Evolutionary conservation across 306 rosid genomes (phyloP), one percentile per base, ranked within the genome.

Genomic region (Acmispon strigosus): DNA sequence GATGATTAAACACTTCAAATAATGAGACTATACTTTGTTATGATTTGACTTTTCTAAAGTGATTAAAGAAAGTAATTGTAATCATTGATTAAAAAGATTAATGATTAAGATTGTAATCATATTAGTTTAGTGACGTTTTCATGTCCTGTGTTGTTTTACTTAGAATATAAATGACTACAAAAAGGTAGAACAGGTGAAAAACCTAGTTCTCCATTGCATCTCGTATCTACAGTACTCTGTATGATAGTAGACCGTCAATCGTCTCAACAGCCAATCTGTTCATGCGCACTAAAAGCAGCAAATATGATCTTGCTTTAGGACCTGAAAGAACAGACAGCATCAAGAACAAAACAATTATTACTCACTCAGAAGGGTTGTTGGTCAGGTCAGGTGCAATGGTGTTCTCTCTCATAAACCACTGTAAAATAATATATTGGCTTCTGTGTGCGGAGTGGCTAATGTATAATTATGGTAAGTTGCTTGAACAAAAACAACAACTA

Each of bases 201-300:
- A 24, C 43, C 3, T 11, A 19, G 74, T 19, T 72, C 50, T 73
- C 29, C 78, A 15, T 27, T 53, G 44, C 20, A 63, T 51, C 56
- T 42, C 66, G 48, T 70, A 50, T 70, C 63, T 78, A 75, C 61
- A 83, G 45, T 57, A 83, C 70, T 53, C 84, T 83, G 76, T 83
- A 83, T 8, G 86, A 75, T 27, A 83, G 14, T 39, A 66, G 3
- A 9, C 86, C 86, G 32, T 83, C 86, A 65, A 70, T 66, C 9
- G 81, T 61, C 57, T 78, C 86, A 34, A 83, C 79, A 37, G 54
- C 78, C 84, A 83, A 52, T 4, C 64, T 69, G 29, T 83, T 83
- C 86, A 83, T 83, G 16, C 86, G 86, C 53, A 83, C 86, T 45
- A 83, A 34, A 75, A 83, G 59, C 61, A 83, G 69, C 84, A 83